Conservation (phyloP, 2,329 filamentous ascomycete genomes). For the Lojkania enalia region DNA sequence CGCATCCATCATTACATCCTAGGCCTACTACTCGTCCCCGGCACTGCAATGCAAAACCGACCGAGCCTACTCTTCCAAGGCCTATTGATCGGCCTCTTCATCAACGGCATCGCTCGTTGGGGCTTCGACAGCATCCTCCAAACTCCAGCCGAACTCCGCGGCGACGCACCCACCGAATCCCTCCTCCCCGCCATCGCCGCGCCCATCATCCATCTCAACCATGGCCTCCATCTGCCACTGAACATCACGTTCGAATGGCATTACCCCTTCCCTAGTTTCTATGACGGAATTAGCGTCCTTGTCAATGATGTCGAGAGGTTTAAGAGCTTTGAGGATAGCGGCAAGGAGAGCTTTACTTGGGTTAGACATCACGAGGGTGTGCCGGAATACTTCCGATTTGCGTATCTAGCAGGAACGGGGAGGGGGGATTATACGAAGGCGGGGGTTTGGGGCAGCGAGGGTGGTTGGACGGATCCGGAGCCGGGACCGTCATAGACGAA, state of each 20-base stretch:
- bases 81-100: conserved; percentile 83
- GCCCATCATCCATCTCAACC: conserved; percentile 50
- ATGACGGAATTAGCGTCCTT: conserved; percentile 76
- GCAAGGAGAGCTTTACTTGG: conserved; percentile 62
- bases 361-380: conserved; percentile 50
- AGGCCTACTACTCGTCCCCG: conserved; percentile 81
- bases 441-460: conserved; percentile 67
- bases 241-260: conserved; percentile 67
- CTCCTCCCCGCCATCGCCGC: conserved; percentile 57
- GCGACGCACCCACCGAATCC: conserved; percentile 57
- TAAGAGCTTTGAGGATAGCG: conserved; percentile 66
- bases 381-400: conserved; percentile 79
- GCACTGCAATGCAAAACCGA: conserved; percentile 85
- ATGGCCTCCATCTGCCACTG: conserved; percentile 48
- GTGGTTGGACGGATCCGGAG: conserved; percentile 68
- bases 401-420: conserved; percentile 67
- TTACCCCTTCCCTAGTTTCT: conserved; percentile 52
- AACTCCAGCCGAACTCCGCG: conserved; percentile 72
- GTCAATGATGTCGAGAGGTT: conserved; percentile 87
- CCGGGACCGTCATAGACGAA: conserved; percentile 54
- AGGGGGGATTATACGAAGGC: conserved; percentile 76
- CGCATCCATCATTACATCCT: conserved; percentile 96
- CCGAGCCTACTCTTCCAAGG: conserved; percentile 87
- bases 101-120: conserved; percentile 93
- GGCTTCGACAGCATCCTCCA: conserved; percentile 88